Conservation (phyloP, 495 filamentous ascomycete genomes). For the Xylaria intraflava region DNA sequence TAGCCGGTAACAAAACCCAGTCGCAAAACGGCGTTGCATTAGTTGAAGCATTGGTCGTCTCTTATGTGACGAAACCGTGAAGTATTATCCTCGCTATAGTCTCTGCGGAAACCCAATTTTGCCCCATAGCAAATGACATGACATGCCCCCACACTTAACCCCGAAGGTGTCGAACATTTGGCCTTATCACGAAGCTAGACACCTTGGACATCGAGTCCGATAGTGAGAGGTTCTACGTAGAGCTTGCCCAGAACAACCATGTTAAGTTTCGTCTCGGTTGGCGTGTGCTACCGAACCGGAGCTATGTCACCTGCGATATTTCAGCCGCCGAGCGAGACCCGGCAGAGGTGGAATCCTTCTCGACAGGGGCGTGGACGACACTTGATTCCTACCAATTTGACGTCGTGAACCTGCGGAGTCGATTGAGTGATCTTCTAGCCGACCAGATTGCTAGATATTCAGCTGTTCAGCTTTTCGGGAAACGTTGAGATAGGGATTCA, state of each 20-base stretch:
- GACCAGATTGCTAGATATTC: no score
- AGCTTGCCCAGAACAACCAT: slow-evolving; percentile 54
- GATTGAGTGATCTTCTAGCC: no score
- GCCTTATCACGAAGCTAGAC: slow-evolving; percentile 84
- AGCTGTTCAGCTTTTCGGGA: no score
- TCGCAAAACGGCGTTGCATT: slow-evolving; percentile 42
- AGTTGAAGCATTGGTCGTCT: slow-evolving; percentile 46
- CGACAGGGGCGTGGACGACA: slow-evolving; percentile 34
- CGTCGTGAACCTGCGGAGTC: no score
- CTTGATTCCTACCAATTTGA: slow-evolving; percentile 5
- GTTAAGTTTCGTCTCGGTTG: slow-evolving; percentile 59
- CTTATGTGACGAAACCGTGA: slow-evolving; percentile 54
- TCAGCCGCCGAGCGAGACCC: slow-evolving; percentile 28
- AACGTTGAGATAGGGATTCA: no score
- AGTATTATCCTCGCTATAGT: slow-evolving; percentile 62
- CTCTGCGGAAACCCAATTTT: slow-evolving; percentile 57
- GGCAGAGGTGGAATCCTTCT: slow-evolving; percentile 39
- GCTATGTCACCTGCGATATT: neutral
- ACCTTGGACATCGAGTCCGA: slow-evolving; percentile 39
- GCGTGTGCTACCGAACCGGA: slow-evolving; percentile 62
- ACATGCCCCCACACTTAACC: slow-evolving; percentile 67
- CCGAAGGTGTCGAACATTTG: slow-evolving; percentile 69
- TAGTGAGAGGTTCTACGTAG: slow-evolving; percentile 46
- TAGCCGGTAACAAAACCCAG: slow-evolving; percentile 44
- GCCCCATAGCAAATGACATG: slow-evolving; percentile 60